Evolutionary conservation across 192 early-diverging fungal species (phyloP).

Genomic region (Rhizoclosmatium sp.): DNA sequence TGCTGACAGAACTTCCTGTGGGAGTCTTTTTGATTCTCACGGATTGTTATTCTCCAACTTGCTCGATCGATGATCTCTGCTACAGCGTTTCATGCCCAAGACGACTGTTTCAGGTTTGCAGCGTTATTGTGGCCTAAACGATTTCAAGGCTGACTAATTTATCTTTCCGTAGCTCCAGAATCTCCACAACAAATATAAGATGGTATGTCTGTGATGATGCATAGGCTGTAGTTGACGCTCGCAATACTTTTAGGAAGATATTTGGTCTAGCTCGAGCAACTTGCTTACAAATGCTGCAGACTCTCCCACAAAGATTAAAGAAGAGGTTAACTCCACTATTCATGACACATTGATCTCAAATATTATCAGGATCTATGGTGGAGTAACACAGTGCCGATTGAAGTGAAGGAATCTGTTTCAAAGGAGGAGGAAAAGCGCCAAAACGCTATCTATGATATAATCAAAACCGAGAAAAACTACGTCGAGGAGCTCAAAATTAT

Average conservation of each 20-base stretch:
- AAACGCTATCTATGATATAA: conserved; percentile 92
- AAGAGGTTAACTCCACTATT: too few relatives aligned
- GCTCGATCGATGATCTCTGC: conserved; percentile 79
- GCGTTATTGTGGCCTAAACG: too few relatives aligned
- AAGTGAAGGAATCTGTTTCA: conserved; percentile 73
- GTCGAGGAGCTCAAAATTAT: conserved; percentile 85
- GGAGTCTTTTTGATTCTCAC: conserved; percentile 92
- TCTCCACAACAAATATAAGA: too few relatives aligned
- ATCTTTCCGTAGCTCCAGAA: too few relatives aligned
- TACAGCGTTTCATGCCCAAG: conserved; percentile 91
- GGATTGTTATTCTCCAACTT: conserved; percentile 94
- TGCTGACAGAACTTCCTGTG: conserved; percentile 59
- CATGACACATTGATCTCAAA: too few relatives aligned
- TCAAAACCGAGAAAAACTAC: conserved; percentile 91
- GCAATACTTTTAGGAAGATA: background rate
- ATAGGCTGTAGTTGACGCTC: too few relatives aligned
- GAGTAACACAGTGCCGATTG: conserved; percentile 81
- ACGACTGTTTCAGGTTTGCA: conserved; percentile 69
- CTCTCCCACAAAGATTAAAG: too few relatives aligned
- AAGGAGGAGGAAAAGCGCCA: conserved; percentile 86
- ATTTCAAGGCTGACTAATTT: too few relatives aligned
- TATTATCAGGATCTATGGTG: conserved; percentile 65
- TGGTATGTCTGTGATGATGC: too few relatives aligned
- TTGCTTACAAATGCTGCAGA: background rate
- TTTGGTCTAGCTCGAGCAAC: background rate